Evolutionary conservation across 805 yeast genomes (phyloP).

Genomic region (Zygosaccharomyces kombuchaensis): DNA sequence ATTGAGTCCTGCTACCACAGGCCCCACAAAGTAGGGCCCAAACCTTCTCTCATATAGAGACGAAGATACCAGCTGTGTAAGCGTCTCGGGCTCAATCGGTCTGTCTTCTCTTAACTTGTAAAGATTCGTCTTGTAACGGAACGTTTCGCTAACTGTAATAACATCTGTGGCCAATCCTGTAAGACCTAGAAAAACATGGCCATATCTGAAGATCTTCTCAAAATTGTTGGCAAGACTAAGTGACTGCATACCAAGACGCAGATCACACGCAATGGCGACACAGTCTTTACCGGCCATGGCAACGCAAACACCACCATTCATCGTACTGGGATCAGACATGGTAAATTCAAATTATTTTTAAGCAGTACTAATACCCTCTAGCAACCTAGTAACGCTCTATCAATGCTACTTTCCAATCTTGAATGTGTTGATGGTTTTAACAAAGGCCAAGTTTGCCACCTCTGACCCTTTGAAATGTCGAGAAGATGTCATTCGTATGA

Average conservation of each 20-base stretch:
- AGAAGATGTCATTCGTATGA: not conserved
- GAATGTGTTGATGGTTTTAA: not conserved
- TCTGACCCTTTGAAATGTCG: not conserved
- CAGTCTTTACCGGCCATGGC: slow-evolving; percentile 99
- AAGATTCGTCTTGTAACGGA: slow-evolving; percentile 79
- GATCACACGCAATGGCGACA: slow-evolving; percentile 94
- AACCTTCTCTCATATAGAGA: slow-evolving; percentile 86
- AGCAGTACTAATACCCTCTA: not conserved
- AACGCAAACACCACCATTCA: slow-evolving; percentile 92
- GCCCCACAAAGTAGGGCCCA: slow-evolving; percentile 96
- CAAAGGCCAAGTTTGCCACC: slow-evolving; percentile 2
- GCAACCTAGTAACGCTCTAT: not conserved
- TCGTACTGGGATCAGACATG: slow-evolving; percentile 77
- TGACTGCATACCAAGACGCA: slow-evolving; percentile 90
- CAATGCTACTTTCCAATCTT: not conserved
- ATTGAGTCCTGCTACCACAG: slow-evolving; percentile 91
- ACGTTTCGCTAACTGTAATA: slow-evolving; percentile 72
- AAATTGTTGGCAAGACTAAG: slow-evolving; percentile 88
- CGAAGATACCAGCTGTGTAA: slow-evolving; percentile 88
- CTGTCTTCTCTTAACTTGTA: slow-evolving; percentile 91
- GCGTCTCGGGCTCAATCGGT: slow-evolving; percentile 84
- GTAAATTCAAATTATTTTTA: not conserved
- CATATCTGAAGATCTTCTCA: slow-evolving; percentile 85
- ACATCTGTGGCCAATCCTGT: slow-evolving; percentile 97
- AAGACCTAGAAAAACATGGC: slow-evolving; percentile 81